Conservation (phyloP, 2,329 filamentous ascomycete species). For the Akanthomyces muscarius region DNA sequence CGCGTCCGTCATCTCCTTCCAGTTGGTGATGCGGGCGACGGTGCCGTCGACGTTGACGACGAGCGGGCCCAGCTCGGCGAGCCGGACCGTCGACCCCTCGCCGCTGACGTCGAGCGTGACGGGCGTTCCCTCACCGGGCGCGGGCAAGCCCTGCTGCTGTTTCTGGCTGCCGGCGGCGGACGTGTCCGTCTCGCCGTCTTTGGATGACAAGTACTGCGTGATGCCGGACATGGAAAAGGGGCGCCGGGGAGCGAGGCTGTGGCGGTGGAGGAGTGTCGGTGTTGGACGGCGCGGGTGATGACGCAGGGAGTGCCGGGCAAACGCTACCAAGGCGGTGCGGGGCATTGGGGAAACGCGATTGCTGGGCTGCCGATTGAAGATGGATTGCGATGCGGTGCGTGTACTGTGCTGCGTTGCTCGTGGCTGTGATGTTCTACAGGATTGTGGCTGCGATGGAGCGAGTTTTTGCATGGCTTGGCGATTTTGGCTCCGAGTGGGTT, state of each 20-base stretch:
- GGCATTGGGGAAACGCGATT: not conserved
- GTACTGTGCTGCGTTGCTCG: not conserved
- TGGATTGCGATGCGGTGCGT: not conserved
- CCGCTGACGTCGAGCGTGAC: conserved; percentile 33
- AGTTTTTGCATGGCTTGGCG: conserved; percentile 7
- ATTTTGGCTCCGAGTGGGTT: conserved; percentile 10
- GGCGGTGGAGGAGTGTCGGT: not conserved
- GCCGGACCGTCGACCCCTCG: conserved; percentile 41
- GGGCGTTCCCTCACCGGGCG: conserved; percentile 22
- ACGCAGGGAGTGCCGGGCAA: conserved; percentile 7
- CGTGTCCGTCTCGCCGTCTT: not conserved
- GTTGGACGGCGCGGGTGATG: not conserved
- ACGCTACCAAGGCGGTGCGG: not conserved
- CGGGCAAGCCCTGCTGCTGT: conserved; percentile 24
- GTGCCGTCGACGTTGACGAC: conserved; percentile 72
- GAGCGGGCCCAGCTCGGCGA: conserved; percentile 68
- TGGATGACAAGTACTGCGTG: conserved; percentile 2
- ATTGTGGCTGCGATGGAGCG: not conserved
- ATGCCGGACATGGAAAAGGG: conserved; percentile 5
- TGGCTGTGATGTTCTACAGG: not conserved
- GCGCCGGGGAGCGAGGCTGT: not conserved
- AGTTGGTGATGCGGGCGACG: conserved; percentile 67
- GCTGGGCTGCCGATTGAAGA: not conserved
- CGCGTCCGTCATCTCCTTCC: conserved; percentile 64
- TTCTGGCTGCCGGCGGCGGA: not conserved